Evolutionary conservation across 1,139 yeast species (phyloP), one percentile per base, ranked within the genome.

Genomic region (Suhomyces atakaporum): DNA sequence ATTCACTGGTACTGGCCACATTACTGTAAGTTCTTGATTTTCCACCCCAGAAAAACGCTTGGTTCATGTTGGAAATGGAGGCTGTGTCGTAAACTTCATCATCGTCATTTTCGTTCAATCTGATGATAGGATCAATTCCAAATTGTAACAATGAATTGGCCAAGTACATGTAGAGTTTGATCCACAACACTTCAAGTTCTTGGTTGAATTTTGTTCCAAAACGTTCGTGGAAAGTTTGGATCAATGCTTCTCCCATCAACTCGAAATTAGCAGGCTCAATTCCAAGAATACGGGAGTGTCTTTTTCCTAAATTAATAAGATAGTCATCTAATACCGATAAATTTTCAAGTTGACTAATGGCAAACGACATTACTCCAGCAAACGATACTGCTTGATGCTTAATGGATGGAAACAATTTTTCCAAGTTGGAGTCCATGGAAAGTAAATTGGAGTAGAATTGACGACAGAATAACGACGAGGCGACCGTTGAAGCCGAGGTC

Each of bases 211-310:
- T 56, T 11, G 40, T 47, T 4, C 75, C 75, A 45, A 69, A 82
- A 49, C 95, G 62, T 57, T 85, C 92, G 49, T 78, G 77, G 50
- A 86, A 79, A 1, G 95, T 86, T 47, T 76, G 77, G 40, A 86
- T 68, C 36, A 87, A 66, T 0, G 94, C 94, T 44, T 79, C 79
- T 2, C 95, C 95, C 83, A 87, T 83, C 30, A 82, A 61, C 56
- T 84, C 87, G 53, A 82, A 86, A 56, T 81, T 83, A 7, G 74
- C 73, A 0, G 87, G 79, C 46, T 83, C 89, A 33, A 85, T 83
- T 10, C 86, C 88, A 45, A 86, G 66, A 33, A 86, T 80, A 44
- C 95, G 66, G 3, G 88, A 67, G 56, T 86, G 95, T 38, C 88
- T 68, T 56, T 84, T 84, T 2, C 92, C 95, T 46, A 86, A 63